These are phyloP conservation scores for Melanomma pulvis-pyrius DNA, from an alignment of 495 filamentous ascomycete species.

Conservation along the genomic window DNA sequence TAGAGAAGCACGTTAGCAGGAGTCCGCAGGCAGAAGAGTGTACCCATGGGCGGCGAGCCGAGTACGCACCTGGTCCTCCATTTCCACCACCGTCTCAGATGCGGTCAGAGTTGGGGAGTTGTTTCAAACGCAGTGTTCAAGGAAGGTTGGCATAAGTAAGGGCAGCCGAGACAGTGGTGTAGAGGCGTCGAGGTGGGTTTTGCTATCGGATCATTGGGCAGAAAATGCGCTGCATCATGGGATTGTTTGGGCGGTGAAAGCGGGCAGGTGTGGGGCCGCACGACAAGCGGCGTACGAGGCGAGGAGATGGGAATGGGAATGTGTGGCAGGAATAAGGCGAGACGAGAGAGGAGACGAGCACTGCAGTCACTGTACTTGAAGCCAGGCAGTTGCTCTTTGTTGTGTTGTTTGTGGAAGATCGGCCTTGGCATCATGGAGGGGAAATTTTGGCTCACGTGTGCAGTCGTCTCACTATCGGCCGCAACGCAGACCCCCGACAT, in stretches of 20 bases:
- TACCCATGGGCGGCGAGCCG: not conserved
- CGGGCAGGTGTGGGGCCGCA: conserved; percentile 8
- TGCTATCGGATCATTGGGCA: conserved; percentile 37
- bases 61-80: conserved; percentile 36
- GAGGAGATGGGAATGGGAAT: not conserved
- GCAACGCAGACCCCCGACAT: not conserved
- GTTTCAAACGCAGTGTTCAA: not conserved
- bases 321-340: not conserved
- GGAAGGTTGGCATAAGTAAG: conserved; percentile 7
- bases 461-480: not conserved
- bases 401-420: not conserved
- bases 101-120: conserved; percentile 1
- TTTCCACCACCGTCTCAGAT: conserved; percentile 33
- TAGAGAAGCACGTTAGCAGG: conserved; percentile 3
- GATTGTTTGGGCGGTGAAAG: conserved; percentile 32
- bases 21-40: not conserved
- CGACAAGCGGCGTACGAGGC: not conserved
- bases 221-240: conserved; percentile 30
- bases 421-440: not conserved
- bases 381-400: not conserved
- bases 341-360: not conserved
- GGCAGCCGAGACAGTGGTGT: conserved; percentile 23
- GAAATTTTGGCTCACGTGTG: not conserved
- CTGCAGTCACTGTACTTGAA: not conserved
- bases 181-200: conserved; percentile 8